phyloP scores from a whole-genome alignment of 2,329 filamentous ascomycete genomes.

The Aspergillus clavatus region DNA sequence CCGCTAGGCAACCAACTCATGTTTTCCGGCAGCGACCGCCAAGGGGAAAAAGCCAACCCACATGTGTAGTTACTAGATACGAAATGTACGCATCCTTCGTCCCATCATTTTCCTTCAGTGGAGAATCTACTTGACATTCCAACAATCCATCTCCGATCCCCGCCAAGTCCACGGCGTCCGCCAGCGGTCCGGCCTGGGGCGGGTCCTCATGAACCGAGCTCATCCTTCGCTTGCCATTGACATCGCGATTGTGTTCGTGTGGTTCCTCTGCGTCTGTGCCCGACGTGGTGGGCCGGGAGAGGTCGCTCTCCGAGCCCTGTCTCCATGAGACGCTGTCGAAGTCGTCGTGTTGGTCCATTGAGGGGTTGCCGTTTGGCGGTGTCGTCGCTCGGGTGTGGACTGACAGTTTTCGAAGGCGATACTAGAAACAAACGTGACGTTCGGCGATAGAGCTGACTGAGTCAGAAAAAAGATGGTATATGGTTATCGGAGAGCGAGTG shows the following conservation, averaged over 20 bases:
- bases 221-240: slow-evolving; percentile 48
- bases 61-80: slow-evolving; percentile 86
- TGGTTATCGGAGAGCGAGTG: background rate
- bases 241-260: slow-evolving; percentile 32
- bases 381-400: slow-evolving; percentile 5
- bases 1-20: slow-evolving; percentile 15
- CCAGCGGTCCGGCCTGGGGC: slow-evolving; percentile 46
- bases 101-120: slow-evolving; percentile 92
- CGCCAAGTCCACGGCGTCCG: slow-evolving; percentile 56
- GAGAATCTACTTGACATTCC: slow-evolving; percentile 75
- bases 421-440: background rate
- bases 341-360: slow-evolving; percentile 56
- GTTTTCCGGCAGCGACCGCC: too few relatives aligned
- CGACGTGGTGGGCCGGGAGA: slow-evolving; percentile 37
- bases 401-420: background rate
- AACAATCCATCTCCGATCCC: slow-evolving; percentile 68
- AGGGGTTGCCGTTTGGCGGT: slow-evolving; percentile 16
- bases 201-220: slow-evolving; percentile 42
- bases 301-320: slow-evolving; percentile 53
- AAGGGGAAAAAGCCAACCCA: slow-evolving; percentile 43
- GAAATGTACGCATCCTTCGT: slow-evolving; percentile 96
- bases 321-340: slow-evolving; percentile 80
- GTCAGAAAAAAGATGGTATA: background rate
- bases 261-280: slow-evolving; percentile 39
- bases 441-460: background rate